Conservation (phyloP, 768 basidiomycete species). For the Holtermannia corniformis region DNA sequence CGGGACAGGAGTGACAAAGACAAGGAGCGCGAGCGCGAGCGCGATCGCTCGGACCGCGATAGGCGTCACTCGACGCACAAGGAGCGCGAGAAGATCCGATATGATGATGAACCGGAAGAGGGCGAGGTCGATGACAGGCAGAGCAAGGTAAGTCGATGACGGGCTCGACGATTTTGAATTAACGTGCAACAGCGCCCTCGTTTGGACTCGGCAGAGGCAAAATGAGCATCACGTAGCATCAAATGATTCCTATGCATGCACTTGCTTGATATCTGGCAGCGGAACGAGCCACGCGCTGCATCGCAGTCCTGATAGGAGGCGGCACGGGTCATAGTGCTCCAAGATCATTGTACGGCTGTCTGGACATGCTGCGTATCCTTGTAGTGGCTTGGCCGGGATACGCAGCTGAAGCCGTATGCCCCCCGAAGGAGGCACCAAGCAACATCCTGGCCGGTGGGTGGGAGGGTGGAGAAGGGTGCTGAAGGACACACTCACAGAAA, state of each 20-base stretch:
- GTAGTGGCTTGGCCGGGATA: no score
- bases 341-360: neutral
- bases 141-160: conserved; percentile 19
- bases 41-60: neutral
- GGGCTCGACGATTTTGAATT: no score
- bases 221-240: no score
- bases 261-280: neutral
- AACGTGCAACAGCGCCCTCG: no score
- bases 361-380: no score
- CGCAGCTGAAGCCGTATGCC: no score
- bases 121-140: conserved; percentile 13
- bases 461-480: no score
- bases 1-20: conserved; percentile 40
- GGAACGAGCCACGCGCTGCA: neutral
- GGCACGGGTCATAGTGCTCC: neutral
- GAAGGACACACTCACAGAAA: no score
- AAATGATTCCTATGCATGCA: no score
- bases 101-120: neutral
- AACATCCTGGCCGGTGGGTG: no score
- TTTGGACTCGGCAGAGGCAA: no score
- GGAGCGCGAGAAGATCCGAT: conserved; percentile 8
- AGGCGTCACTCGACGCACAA: neutral
- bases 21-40: neutral
- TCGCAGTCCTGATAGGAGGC: neutral
- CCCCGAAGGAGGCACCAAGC: no score